phyloP scores from a whole-genome alignment of 768 basidiomycete genomes.

The Boletellus ananiceps region DNA sequence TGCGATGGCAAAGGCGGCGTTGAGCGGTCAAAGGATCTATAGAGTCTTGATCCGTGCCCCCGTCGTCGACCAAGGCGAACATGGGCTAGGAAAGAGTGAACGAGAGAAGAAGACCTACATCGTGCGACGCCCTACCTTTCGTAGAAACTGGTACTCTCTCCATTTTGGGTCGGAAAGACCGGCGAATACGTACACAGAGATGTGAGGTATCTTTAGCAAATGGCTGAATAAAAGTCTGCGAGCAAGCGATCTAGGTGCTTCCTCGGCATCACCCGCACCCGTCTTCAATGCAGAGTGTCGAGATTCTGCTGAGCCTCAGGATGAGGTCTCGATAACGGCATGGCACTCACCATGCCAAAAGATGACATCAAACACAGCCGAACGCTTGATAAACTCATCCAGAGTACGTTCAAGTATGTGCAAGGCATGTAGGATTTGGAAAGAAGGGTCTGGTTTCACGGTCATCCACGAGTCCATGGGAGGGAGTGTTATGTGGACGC shows the following conservation, averaged over 20 bases:
- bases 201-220: conserved; percentile 34
- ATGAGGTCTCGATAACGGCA: background rate
- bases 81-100: conserved; percentile 47
- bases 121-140: conserved; percentile 33
- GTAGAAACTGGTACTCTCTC: conserved; percentile 39
- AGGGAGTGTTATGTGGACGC: background rate
- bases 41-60: conserved; percentile 28
- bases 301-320: conserved; percentile 32
- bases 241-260: conserved; percentile 49
- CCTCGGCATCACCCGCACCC: conserved; percentile 32
- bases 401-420: conserved; percentile 51
- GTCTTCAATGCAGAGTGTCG: conserved; percentile 41
- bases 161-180: conserved; percentile 45
- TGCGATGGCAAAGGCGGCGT: conserved; percentile 43
- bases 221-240: conserved; percentile 50
- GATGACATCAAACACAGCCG: conserved; percentile 55
- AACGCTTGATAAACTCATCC: conserved; percentile 43
- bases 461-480: background rate
- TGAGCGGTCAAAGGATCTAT: conserved; percentile 13
- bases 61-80: conserved; percentile 60
- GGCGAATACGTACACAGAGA: conserved; percentile 45
- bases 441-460: conserved; percentile 40
- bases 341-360: conserved; percentile 51
- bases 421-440: conserved; percentile 62
- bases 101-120: background rate